Percentiles rank a stretch among this genome's conserved stretches.
Conservation (phyloP, 2,329 filamentous ascomycete species). For the Ceratocystis smalleyi region DNA sequence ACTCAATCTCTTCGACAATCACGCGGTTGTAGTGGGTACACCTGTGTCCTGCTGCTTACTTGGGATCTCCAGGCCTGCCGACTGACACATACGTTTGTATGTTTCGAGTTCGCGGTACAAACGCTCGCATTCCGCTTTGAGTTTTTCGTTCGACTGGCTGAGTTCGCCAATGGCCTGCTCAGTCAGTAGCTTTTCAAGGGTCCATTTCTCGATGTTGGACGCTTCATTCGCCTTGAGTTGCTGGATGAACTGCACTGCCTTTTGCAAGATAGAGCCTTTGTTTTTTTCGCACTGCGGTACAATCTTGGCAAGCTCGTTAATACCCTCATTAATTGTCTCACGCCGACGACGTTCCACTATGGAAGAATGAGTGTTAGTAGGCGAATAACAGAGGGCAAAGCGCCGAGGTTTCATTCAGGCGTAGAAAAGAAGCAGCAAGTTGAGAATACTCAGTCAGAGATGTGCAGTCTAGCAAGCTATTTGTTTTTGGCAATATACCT, state of each 20-base stretch:
- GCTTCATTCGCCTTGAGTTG: constrained; percentile 89
- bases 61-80: constrained; percentile 35
- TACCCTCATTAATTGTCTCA: constrained; percentile 97
- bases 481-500: constrained; percentile 39
- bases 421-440: not conserved
- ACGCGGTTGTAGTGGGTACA: constrained; percentile 6
- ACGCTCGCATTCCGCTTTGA: constrained; percentile 64
- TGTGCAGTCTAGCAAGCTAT: too few species aligned
- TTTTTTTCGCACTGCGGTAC: constrained; percentile 98
- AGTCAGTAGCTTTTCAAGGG: constrained; percentile 73
- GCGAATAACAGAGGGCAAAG: constrained; percentile 2
- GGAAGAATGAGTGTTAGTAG: constrained; percentile 20
- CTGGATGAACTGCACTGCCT: constrained; percentile 84
- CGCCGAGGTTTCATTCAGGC: not conserved
- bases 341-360: constrained; percentile 87
- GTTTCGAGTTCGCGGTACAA: constrained; percentile 63
- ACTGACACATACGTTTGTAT: constrained; percentile 57
- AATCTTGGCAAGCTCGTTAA: constrained; percentile 94
- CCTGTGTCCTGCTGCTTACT: constrained; percentile 12
- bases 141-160: constrained; percentile 71
- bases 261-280: constrained; percentile 89
- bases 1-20: not conserved
- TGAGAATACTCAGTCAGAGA: not conserved
- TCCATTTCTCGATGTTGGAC: constrained; percentile 90
- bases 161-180: constrained; percentile 83